Evolutionary conservation across 2,329 filamentous ascomycete species (phyloP).

Genomic region (Arthroderma sp.): DNA sequence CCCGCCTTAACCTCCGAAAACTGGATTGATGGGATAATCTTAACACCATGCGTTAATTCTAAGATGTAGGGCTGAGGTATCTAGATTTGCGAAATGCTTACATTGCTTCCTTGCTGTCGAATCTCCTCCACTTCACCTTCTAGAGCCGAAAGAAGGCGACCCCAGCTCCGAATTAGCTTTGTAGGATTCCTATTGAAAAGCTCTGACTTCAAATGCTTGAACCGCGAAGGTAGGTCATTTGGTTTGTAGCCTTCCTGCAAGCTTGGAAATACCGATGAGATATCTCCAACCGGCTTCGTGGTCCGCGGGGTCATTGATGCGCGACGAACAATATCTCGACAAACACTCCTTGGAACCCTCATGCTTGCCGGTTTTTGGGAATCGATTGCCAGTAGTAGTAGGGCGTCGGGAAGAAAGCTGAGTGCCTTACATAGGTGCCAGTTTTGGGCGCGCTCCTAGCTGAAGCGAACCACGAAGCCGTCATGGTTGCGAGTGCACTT

Average conservation of each 20-base stretch:
- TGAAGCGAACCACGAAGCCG: too few species aligned
- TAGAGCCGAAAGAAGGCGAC: constrained; percentile 27
- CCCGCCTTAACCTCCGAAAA: constrained; percentile 28
- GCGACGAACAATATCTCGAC: background rate
- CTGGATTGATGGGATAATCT: constrained; percentile 32
- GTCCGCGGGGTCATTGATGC: constrained; percentile 15
- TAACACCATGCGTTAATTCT: background rate
- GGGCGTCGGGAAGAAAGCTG: too few species aligned
- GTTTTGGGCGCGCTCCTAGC: too few species aligned
- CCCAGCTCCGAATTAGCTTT: constrained; percentile 28
- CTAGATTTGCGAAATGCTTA: constrained; percentile 13
- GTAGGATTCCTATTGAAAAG: constrained; percentile 29
- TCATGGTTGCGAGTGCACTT: too few species aligned
- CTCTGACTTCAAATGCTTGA: constrained; percentile 26
- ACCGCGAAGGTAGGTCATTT: constrained; percentile 29
- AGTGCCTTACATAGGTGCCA: too few species aligned
- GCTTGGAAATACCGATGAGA: constrained; percentile 36
- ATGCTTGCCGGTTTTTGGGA: too few species aligned
- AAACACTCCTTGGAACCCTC: too few species aligned
- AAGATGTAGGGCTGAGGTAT: background rate
- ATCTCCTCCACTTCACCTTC: constrained; percentile 30
- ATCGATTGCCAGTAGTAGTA: too few species aligned
- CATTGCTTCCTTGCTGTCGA: constrained; percentile 26
- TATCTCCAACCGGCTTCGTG: constrained; percentile 34
- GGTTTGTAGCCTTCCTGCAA: constrained; percentile 30